A percentile compares a stretch with the other conserved stretches of the same genome.
phyloP scores from a whole-genome alignment of 805 yeast genomes.

The Torulaspora gathmanii region DNA sequence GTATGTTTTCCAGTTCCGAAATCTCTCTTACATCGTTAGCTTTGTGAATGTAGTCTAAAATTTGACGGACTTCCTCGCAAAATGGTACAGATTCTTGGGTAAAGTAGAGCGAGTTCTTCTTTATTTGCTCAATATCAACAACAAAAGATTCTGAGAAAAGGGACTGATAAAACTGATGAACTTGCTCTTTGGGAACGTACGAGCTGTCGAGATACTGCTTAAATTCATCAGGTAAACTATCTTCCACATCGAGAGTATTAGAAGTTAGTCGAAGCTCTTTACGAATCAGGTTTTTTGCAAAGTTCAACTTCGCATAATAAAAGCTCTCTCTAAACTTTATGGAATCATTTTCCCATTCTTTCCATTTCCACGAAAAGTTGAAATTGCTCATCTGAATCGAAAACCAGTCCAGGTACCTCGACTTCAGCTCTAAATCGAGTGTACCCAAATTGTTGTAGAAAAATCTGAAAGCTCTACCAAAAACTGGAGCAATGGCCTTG shows the following conservation, averaged over 20 bases:
- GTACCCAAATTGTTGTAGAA: slow-evolving; percentile 63
- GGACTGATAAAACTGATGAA: slow-evolving; percentile 38
- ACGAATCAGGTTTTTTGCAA: slow-evolving; percentile 71
- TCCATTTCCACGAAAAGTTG: slow-evolving; percentile 97
- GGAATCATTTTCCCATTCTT: slow-evolving; percentile 76
- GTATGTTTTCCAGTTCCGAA: slow-evolving; percentile 30
- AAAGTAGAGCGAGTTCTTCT: slow-evolving; percentile 39
- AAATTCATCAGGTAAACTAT: slow-evolving; percentile 63
- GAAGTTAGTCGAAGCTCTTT: slow-evolving; percentile 85
- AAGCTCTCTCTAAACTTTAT: slow-evolving; percentile 40
- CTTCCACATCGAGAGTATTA: slow-evolving; percentile 56
- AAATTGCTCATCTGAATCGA: slow-evolving; percentile 89
- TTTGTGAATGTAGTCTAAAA: slow-evolving; percentile 40
- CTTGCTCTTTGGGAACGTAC: slow-evolving; percentile 35
- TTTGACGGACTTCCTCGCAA: slow-evolving; percentile 34
- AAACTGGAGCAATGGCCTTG: slow-evolving; percentile 83
- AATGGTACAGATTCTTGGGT: slow-evolving; percentile 38
- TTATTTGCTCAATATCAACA: slow-evolving; percentile 32
- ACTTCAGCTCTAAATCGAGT: slow-evolving; percentile 71
- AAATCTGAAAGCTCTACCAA: slow-evolving; percentile 86
- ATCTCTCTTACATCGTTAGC: slow-evolving; percentile 30
- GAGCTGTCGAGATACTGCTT: slow-evolving; percentile 45
- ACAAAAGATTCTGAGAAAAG: slow-evolving; percentile 21
- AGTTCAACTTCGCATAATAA: slow-evolving; percentile 68
- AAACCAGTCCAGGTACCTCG: slow-evolving; percentile 83